These are phyloP conservation scores for Ophiocordyceps camponoti-saundersi DNA, from an alignment of 2,329 filamentous ascomycete genomes.

Conservation along the genomic window DNA sequence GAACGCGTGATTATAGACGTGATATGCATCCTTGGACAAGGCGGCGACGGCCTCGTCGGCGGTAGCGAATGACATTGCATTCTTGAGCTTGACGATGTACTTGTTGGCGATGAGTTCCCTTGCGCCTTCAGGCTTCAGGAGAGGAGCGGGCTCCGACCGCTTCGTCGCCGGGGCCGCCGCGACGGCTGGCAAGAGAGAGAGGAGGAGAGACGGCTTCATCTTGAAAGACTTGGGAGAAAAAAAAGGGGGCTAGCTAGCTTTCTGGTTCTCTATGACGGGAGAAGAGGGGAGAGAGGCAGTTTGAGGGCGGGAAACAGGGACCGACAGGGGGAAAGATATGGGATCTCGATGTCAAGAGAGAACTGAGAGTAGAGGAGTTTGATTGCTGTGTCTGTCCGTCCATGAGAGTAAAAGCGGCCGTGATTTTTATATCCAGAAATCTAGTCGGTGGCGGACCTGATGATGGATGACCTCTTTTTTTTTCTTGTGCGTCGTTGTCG, in stretches of 20 bases:
- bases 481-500: not conserved
- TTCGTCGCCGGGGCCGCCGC: slow-evolving; percentile 4
- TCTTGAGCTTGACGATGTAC: slow-evolving; percentile 13
- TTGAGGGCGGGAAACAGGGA: not conserved
- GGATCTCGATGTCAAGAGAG: not conserved
- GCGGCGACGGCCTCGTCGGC: slow-evolving; percentile 3
- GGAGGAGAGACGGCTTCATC: slow-evolving; percentile 5
- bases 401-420: too few species aligned
- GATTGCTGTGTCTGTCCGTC: too few species aligned
- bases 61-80: slow-evolving; percentile 2
- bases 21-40: slow-evolving; percentile 7
- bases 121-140: slow-evolving; percentile 5
- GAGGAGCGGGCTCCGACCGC: slow-evolving; percentile 9
- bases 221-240: slow-evolving; percentile 4
- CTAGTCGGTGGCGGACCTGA: too few species aligned
- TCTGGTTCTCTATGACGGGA: not conserved
- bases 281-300: not conserved
- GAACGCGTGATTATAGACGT: slow-evolving; percentile 7
- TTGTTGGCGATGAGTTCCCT: slow-evolving; percentile 7
- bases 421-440: not conserved
- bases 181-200: slow-evolving; percentile 6
- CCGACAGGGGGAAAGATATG: not conserved
- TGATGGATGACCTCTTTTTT: too few species aligned
- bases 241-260: not conserved
- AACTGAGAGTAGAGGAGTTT: too few species aligned